Evolutionary conservation across 2,329 filamentous ascomycete genomes (phyloP).

Genomic region (Metarhizium album): DNA sequence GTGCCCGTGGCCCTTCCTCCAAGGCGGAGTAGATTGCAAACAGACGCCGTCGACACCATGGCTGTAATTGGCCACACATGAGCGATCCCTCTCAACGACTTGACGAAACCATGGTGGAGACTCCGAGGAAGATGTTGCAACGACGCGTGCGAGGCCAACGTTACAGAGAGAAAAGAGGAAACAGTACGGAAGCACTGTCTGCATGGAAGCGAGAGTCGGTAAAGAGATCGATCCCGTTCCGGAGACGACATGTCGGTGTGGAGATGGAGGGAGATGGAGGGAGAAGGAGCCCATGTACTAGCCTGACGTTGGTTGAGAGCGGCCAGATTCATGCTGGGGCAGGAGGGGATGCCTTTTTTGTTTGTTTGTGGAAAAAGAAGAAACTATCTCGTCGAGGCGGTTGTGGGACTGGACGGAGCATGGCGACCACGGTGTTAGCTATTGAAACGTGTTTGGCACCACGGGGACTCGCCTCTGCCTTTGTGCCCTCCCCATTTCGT

Average conservation of each 20-base stretch:
- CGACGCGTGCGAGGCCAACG: background rate
- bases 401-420: too few relatives aligned
- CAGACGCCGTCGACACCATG: background rate
- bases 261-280: background rate
- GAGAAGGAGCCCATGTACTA: background rate
- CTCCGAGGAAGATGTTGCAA: background rate
- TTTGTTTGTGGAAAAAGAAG: constrained; percentile 10
- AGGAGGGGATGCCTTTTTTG: too few relatives aligned
- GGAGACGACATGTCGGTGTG: background rate
- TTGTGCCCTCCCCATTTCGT: too few relatives aligned
- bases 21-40: constrained; percentile 13
- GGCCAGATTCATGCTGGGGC: constrained; percentile 2
- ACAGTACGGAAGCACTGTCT: background rate
- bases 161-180: background rate
- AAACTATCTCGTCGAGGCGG: constrained; percentile 3
- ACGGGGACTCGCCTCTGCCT: too few relatives aligned
- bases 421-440: too few relatives aligned
- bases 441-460: too few relatives aligned
- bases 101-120: background rate
- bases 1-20: constrained; percentile 40
- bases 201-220: background rate
- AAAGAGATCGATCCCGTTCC: background rate
- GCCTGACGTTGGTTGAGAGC: background rate
- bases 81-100: background rate
- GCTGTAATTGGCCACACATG: background rate